Conservation (phyloP, 805 yeast species). For the Barnettozyma pratensis region DNA sequence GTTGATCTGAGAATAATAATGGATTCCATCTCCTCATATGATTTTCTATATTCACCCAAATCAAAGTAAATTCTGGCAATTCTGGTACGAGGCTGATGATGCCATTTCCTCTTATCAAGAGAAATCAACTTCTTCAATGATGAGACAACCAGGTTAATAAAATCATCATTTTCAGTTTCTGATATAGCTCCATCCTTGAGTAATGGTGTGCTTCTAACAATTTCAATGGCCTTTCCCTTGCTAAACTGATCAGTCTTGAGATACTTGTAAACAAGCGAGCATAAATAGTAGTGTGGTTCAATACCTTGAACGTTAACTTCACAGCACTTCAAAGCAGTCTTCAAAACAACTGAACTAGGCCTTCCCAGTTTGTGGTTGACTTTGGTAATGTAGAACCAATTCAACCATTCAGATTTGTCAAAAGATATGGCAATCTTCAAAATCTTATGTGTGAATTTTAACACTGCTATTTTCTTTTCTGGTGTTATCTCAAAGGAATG, state of each 20-base stretch:
- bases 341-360: slow-evolving; percentile 32
- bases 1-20: slow-evolving; percentile 62
- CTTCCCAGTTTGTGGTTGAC: slow-evolving; percentile 45
- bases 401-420: slow-evolving; percentile 53
- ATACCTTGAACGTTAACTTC: slow-evolving; percentile 36
- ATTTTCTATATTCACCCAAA: slow-evolving; percentile 44
- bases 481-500: slow-evolving; percentile 1
- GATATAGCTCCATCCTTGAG: slow-evolving; percentile 15
- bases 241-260: slow-evolving; percentile 34
- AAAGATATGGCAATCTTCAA: slow-evolving; percentile 43
- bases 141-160: slow-evolving; percentile 36
- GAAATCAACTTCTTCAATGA: slow-evolving; percentile 43
- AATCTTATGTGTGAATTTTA: slow-evolving; percentile 37
- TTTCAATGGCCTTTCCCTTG: slow-evolving; percentile 33
- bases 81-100: slow-evolving; percentile 76
- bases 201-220: slow-evolving; percentile 31
- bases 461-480: slow-evolving; percentile 7
- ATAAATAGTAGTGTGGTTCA: slow-evolving; percentile 73
- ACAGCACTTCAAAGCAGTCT: slow-evolving; percentile 41
- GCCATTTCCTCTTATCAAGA: slow-evolving; percentile 85
- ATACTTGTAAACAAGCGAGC: slow-evolving; percentile 55
- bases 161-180: slow-evolving; percentile 25
- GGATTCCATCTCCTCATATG: slow-evolving; percentile 58
- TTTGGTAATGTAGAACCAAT: slow-evolving; percentile 53
- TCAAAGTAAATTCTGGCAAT: slow-evolving; percentile 58